These are phyloP conservation scores for Phlebiopsis gigantea DNA, from an alignment of 768 basidiomycete genomes.

Conservation along the genomic window DNA sequence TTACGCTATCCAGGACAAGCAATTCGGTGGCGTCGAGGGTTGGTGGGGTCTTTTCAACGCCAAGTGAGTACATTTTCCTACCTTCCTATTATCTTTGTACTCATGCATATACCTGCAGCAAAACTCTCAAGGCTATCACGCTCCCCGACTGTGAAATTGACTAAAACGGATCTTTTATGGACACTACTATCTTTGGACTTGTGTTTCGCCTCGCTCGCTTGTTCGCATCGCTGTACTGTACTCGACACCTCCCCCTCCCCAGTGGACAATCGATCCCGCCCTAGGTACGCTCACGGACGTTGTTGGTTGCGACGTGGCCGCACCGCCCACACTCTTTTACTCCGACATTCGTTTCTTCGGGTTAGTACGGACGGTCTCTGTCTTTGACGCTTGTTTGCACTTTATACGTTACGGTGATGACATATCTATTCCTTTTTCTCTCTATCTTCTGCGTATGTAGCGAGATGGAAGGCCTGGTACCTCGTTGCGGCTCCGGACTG, in stretches of 20 bases:
- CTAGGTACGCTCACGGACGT: background rate
- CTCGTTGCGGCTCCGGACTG: no score
- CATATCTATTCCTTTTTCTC: background rate
- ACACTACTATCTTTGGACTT: background rate
- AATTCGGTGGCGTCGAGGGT: conserved; percentile 79
- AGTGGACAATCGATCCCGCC: conserved; percentile 2
- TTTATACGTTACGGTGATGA: background rate
- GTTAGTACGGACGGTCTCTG: conserved; percentile 4
- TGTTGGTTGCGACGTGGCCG: no score
- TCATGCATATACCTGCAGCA: conserved; percentile 36
- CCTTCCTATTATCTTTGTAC: conserved; percentile 13
- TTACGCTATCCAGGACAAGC: conserved; percentile 34
- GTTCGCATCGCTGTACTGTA: background rate
- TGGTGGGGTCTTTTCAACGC: conserved; percentile 66
- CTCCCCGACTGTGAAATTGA: conserved; percentile 50
- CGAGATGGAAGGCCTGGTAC: no score
- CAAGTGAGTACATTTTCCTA: conserved; percentile 34
- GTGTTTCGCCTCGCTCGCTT: background rate
- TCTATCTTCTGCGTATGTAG: no score
- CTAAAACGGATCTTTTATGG: conserved; percentile 6
- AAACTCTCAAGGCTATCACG: conserved; percentile 65
- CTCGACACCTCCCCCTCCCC: background rate
- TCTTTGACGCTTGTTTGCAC: background rate
- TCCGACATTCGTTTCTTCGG: background rate
- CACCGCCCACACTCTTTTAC: background rate